These are phyloP conservation scores for Hypoxylon lienhwacheense DNA, from an alignment of 495 filamentous ascomycete genomes.

Conservation along the genomic window DNA sequence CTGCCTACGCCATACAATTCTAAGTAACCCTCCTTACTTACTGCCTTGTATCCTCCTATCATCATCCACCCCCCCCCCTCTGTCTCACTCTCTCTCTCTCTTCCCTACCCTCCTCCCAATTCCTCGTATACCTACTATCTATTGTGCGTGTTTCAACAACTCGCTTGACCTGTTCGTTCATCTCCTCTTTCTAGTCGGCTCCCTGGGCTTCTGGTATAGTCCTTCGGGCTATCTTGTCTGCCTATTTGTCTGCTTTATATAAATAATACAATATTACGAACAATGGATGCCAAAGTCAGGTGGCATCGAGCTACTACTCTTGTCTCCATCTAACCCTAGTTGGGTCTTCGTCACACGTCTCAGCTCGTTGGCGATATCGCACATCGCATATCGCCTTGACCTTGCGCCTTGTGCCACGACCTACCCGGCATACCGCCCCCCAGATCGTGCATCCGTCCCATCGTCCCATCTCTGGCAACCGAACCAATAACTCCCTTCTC, in stretches of 20 bases:
- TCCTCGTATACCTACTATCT: slow-evolving; percentile 33
- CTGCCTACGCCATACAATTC: slow-evolving; percentile 13
- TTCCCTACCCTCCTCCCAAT: neutral
- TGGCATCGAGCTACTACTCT: slow-evolving; percentile 37
- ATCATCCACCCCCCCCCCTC: too few relatives aligned
- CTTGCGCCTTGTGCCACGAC: slow-evolving; percentile 10
- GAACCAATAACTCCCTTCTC: neutral
- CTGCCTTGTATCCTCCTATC: too few relatives aligned
- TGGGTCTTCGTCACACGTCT: slow-evolving; percentile 17
- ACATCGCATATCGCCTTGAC: too few relatives aligned
- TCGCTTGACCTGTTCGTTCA: neutral
- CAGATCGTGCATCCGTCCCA: slow-evolving; percentile 18
- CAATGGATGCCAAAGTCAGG: slow-evolving; percentile 45
- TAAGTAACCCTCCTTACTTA: too few relatives aligned
- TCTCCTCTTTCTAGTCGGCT: neutral
- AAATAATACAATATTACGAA: slow-evolving; percentile 32
- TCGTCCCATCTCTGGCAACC: slow-evolving; percentile 8
- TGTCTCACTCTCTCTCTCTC: too few relatives aligned
- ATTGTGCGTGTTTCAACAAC: slow-evolving; percentile 32
- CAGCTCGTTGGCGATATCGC: slow-evolving; percentile 7
- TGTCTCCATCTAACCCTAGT: slow-evolving; percentile 29
- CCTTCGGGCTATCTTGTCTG: slow-evolving; percentile 9
- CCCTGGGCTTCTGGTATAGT: slow-evolving; percentile 5
- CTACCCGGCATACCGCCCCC: slow-evolving; percentile 15
- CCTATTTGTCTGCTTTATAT: slow-evolving; percentile 15